A percentile compares a stretch with the other conserved stretches of the same genome.
Conservation (phyloP, 768 basidiomycete genomes). For the Termitomyces bulborhizus region DNA sequence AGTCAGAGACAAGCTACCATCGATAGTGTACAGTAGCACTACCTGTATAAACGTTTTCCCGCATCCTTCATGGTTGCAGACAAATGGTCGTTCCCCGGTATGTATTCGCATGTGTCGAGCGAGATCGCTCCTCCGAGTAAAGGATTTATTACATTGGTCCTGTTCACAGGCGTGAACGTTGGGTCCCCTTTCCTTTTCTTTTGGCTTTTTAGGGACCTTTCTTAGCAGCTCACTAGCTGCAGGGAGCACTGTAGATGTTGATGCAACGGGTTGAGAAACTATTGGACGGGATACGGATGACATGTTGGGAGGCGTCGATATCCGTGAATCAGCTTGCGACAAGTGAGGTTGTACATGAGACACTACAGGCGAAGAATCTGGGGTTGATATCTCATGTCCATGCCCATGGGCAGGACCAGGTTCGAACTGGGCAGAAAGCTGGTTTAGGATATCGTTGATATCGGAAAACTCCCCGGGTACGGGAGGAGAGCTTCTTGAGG, state of each 20-base stretch:
- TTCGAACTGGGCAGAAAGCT: constrained; percentile 67
- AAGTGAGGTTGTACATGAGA: constrained; percentile 31
- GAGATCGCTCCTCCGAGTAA: constrained; percentile 79
- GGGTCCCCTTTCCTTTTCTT: constrained; percentile 39
- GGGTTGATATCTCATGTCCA: constrained; percentile 34
- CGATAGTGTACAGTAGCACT: constrained; percentile 9
- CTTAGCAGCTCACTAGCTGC: constrained; percentile 22
- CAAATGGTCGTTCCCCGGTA: constrained; percentile 83
- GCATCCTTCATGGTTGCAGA: constrained; percentile 65
- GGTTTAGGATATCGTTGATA: constrained; percentile 71
- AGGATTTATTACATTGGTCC: constrained; percentile 72
- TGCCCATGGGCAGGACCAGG: constrained; percentile 40
- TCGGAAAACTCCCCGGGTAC: constrained; percentile 61
- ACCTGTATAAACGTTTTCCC: constrained; percentile 94
- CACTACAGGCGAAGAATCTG: constrained; percentile 44
- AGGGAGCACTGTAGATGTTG: constrained; percentile 38
- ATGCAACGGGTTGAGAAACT: constrained; percentile 37
- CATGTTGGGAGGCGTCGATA: constrained; percentile 22
- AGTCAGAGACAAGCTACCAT: constrained; percentile 5
- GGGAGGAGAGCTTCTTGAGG: constrained; percentile 38
- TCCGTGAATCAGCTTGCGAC: constrained; percentile 19
- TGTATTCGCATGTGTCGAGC: constrained; percentile 86
- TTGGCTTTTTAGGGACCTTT: constrained; percentile 27
- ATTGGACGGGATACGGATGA: constrained; percentile 30
- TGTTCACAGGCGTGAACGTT: constrained; percentile 62